phyloP scores from a whole-genome alignment of 768 basidiomycete genomes.

The Tulasnella sp. region DNA sequence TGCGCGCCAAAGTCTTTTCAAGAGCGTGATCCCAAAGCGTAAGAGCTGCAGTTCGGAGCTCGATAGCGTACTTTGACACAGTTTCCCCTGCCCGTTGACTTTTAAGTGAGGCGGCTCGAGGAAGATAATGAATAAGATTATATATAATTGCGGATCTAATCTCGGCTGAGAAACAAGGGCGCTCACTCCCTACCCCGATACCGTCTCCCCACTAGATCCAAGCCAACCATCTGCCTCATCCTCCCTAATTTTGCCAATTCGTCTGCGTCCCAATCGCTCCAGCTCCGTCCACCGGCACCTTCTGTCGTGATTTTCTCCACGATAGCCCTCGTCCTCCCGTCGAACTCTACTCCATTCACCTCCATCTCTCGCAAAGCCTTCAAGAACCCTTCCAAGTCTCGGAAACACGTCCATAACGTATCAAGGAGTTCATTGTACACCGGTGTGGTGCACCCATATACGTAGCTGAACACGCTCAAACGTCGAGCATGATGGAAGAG shows the following conservation, averaged over 20 bases:
- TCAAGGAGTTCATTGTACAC: slow-evolving; percentile 88
- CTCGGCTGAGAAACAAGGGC: background rate
- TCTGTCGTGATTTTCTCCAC: slow-evolving; percentile 68
- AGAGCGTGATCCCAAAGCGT: no score
- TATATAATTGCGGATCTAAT: background rate
- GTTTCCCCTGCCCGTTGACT: background rate
- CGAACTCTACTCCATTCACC: slow-evolving; percentile 71
- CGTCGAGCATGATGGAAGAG: slow-evolving; percentile 80
- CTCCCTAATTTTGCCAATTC: background rate
- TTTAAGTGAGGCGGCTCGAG: background rate
- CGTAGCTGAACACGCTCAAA: slow-evolving; percentile 71
- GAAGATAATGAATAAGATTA: background rate
- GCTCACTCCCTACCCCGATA: background rate
- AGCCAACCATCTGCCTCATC: slow-evolving; percentile 10
- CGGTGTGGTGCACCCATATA: slow-evolving; percentile 84
- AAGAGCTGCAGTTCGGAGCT: background rate
- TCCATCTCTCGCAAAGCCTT: slow-evolving; percentile 80
- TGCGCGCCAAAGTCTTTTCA: no score
- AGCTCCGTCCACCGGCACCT: slow-evolving; percentile 9
- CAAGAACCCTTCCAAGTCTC: slow-evolving; percentile 76
- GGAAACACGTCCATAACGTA: slow-evolving; percentile 83
- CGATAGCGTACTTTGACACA: background rate
- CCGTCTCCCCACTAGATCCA: background rate
- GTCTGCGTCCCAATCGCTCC: slow-evolving; percentile 8
- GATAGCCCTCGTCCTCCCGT: slow-evolving; percentile 62